These are phyloP conservation scores for Daldinia childiae DNA, from an alignment of 495 filamentous ascomycete genomes.

Conservation along the genomic window DNA sequence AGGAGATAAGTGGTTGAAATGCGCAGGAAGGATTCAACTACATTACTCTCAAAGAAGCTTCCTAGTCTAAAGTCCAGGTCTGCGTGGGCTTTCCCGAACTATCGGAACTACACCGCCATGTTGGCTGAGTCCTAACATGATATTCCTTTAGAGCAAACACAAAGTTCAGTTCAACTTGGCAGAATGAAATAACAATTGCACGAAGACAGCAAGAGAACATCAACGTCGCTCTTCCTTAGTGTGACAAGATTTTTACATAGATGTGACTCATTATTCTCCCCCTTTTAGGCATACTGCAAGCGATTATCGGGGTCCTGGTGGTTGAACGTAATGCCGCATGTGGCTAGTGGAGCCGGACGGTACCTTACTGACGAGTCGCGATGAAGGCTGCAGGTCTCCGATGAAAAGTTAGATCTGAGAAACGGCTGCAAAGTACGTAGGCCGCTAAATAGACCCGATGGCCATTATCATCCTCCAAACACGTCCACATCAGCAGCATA, in stretches of 20 bases:
- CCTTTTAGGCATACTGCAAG: constrained; percentile 34
- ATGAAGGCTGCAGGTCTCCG: constrained; percentile 44
- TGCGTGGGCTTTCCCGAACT: constrained; percentile 37
- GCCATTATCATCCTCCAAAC: constrained; percentile 17
- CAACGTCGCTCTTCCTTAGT: constrained; percentile 18
- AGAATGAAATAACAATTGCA: constrained; percentile 38
- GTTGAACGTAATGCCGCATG: constrained; percentile 44
- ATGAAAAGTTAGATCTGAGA: constrained; percentile 43
- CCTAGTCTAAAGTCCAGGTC: constrained; percentile 29
- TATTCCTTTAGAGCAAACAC: constrained; percentile 34
- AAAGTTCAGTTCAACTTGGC: constrained; percentile 29
- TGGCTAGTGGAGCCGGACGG: constrained; percentile 36
- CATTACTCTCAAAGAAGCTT: constrained; percentile 27
- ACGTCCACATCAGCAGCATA: constrained; percentile 10
- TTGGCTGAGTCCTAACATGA: constrained; percentile 34
- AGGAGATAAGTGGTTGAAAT: constrained; percentile 42
- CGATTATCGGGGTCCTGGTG: constrained; percentile 41
- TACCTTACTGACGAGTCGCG: constrained; percentile 30
- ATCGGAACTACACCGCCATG: constrained; percentile 45
- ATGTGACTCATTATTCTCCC: constrained; percentile 33
- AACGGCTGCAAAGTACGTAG: constrained; percentile 26
- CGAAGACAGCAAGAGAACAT: constrained; percentile 12
- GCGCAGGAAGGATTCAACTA: constrained; percentile 37
- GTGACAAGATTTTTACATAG: constrained; percentile 34
- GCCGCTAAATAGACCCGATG: constrained; percentile 23